Percentiles rank a stretch among this genome's conserved stretches.
These are phyloP conservation scores for Saraca asoca DNA, from an alignment of 331 rosid species.

Conservation along the genomic window DNA sequence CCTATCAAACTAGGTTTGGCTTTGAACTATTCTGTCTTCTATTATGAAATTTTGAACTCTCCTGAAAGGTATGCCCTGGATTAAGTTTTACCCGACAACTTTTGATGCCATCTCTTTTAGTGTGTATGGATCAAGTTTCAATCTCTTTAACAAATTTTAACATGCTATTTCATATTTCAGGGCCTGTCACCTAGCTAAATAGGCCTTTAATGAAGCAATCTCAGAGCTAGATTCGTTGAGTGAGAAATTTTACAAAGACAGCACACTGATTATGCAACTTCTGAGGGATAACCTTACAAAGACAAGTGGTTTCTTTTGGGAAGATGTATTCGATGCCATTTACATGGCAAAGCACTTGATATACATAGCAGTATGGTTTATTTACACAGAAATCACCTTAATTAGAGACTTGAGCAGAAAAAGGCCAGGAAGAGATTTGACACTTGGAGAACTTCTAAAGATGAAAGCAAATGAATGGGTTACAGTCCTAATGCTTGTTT, in stretches of 20 bases:
- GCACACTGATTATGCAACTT: slow-evolving; percentile 72
- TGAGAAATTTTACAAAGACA: slow-evolving; percentile 69
- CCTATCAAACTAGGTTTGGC: slow-evolving; percentile 70
- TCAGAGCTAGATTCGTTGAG: slow-evolving; percentile 61
- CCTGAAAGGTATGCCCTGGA: slow-evolving; percentile 57
- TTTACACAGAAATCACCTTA: slow-evolving; percentile 41
- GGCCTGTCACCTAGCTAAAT: slow-evolving; percentile 74
- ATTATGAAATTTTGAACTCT: slow-evolving; percentile 69
- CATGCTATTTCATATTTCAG: slow-evolving; percentile 38
- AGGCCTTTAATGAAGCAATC: slow-evolving; percentile 70
- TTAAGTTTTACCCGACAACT: background rate
- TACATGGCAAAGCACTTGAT: slow-evolving; percentile 45
- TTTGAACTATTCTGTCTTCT: slow-evolving; percentile 67
- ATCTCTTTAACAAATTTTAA: slow-evolving; percentile 14
- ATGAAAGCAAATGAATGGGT: slow-evolving; percentile 49
- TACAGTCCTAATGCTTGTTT: too few relatives aligned
- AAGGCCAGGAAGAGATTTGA: slow-evolving; percentile 35
- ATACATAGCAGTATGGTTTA: slow-evolving; percentile 57
- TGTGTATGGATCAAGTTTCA: background rate
- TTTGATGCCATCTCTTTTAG: background rate
- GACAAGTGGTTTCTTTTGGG: too few relatives aligned
- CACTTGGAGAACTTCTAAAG: slow-evolving; percentile 47
- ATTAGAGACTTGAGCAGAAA: slow-evolving; percentile 38
- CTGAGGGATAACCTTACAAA: slow-evolving; percentile 71
- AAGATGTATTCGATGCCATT: slow-evolving; percentile 53